These are phyloP conservation scores for Malus hybrid DNA, from an alignment of 331 rosid species.

Conservation along the genomic window DNA sequence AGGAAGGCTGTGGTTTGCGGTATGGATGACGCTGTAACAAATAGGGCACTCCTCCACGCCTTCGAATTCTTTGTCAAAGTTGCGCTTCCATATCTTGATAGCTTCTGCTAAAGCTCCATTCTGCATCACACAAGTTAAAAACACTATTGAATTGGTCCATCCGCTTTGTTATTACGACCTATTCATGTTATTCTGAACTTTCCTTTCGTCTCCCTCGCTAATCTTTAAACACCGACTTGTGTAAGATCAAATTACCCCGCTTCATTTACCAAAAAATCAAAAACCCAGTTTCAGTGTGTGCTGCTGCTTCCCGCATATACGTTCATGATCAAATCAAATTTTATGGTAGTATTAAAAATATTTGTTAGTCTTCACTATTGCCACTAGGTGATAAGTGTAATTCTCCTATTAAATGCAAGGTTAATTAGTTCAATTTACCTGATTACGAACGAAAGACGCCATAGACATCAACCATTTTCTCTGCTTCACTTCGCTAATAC, in stretches of 20 bases:
- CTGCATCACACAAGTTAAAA: slow-evolving; percentile 39
- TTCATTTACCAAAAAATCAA: neutral
- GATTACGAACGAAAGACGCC: slow-evolving; percentile 89
- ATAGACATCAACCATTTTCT: slow-evolving; percentile 97
- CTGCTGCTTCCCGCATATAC: neutral
- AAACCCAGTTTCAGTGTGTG: neutral
- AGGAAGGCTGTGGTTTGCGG: slow-evolving; percentile 87
- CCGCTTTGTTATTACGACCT: neutral
- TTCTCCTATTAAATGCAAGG: neutral
- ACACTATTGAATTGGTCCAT: slow-evolving; percentile 6
- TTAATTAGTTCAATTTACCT: slow-evolving; percentile 42
- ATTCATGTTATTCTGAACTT: neutral
- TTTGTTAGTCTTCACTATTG: neutral
- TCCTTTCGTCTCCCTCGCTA: neutral
- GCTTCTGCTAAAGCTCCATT: slow-evolving; percentile 98
- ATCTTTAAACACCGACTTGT: too few species aligned
- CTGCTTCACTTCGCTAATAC: slow-evolving; percentile 86
- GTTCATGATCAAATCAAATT: neutral
- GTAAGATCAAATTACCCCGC: neutral
- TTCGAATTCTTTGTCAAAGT: slow-evolving; percentile 95
- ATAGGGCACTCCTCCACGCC: slow-evolving; percentile 99
- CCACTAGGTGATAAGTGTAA: neutral
- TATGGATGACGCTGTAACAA: slow-evolving; percentile 95
- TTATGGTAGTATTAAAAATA: neutral
- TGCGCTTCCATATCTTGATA: slow-evolving; percentile 86